Evolutionary conservation across 2,329 filamentous ascomycete species (phyloP), one percentile per base, ranked within the genome.

Genomic region (Trichoderma polysporum): DNA sequence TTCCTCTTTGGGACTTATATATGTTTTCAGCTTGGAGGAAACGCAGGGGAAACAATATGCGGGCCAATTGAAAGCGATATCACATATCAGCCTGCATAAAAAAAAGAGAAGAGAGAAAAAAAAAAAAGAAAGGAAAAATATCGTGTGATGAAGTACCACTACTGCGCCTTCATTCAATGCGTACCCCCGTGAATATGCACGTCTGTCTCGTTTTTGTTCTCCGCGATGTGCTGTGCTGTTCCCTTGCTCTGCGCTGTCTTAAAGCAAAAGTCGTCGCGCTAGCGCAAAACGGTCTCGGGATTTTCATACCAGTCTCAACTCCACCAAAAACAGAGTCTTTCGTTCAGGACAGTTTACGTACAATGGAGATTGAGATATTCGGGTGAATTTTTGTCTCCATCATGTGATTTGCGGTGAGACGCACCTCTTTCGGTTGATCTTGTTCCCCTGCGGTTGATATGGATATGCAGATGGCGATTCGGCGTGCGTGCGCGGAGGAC

Each of bases 1-100:
- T 70, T 25, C 71, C 69, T 27, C 15, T 69, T 70, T 52, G 15
- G 69, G 60, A 8, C 41, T 25, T 37, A 25, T 22, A 25, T 19
- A 29, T 33, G 39, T 33, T 45, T 27, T 22, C 31, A 15, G 12
- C n/a, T 29, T 39, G 50, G 19, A 52, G 19, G 25, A 25, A 59
- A 31, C 41, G 54, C 66, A 68, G 60, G 66, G 66, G 54, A 56
- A 17, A n/a, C 8, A 47, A 47, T 2, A 49, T 31, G 45, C 27
- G n/a, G 27, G 27, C n/a, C 6, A 45, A n/a, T 17, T 19, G 4
- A 17, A 27, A 10, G 35, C 9, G 7, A 50, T 63, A 56, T 63
- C 37, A 54, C 47, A 53, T 41, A 27, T 39, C 47, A 54, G 31
- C 25, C 2, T n/a, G 41, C 6, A 49, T 15, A 25, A 5, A 22